These are phyloP conservation scores for Diplodia corticola DNA, from an alignment of 2,329 filamentous ascomycete species.

Conservation along the genomic window DNA sequence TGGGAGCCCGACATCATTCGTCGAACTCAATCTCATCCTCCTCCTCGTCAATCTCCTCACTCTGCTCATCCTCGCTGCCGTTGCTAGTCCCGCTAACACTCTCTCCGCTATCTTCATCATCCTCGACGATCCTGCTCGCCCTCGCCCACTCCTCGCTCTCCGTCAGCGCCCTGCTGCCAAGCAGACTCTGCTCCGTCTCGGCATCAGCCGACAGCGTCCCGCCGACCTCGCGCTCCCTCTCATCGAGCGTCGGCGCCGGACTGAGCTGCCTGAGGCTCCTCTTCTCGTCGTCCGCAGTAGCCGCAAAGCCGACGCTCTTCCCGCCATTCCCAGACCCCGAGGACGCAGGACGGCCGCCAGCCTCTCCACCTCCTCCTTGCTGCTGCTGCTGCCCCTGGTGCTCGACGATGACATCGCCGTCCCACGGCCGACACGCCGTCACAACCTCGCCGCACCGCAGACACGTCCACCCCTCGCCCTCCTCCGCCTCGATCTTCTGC, in stretches of 20 bases:
- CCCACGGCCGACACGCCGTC: constrained; percentile 87
- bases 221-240: constrained; percentile 22
- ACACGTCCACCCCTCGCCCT: constrained; percentile 92
- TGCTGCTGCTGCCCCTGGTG: constrained; percentile 22
- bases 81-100: neutral
- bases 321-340: constrained; percentile 11
- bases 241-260: constrained; percentile 35
- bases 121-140: constrained; percentile 34
- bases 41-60: constrained; percentile 39
- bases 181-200: neutral
- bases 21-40: constrained; percentile 29
- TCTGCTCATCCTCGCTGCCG: constrained; percentile 25
- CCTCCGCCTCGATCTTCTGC: constrained; percentile 83
- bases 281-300: constrained; percentile 29
- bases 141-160: constrained; percentile 42
- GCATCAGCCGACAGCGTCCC: constrained; percentile 6
- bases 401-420: constrained; percentile 71
- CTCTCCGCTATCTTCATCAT: constrained; percentile 32
- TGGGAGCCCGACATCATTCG: no score
- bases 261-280: constrained; percentile 33
- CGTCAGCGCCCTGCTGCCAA: constrained; percentile 26
- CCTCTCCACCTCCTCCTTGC: constrained; percentile 23
- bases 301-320: constrained; percentile 33
- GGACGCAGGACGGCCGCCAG: constrained; percentile 26
- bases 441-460: constrained; percentile 82